Conservation (phyloP, 1,139 yeast species). For the Oligophagozyma castellii region DNA sequence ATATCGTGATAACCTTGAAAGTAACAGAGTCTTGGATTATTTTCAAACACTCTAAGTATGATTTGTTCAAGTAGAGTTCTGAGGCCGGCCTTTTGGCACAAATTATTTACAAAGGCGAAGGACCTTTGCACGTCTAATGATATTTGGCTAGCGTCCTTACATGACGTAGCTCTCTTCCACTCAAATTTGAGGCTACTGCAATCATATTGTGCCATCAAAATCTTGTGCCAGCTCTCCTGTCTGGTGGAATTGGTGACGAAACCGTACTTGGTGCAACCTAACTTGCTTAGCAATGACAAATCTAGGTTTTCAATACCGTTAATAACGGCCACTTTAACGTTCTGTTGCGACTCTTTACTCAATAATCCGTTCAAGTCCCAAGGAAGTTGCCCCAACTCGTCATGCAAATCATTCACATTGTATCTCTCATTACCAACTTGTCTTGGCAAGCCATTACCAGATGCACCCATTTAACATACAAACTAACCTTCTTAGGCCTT, state of each 20-base stretch:
- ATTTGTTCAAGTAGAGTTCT: conserved; percentile 34
- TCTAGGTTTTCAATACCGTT: neutral
- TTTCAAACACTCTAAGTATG: conserved; percentile 43
- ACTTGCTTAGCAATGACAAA: neutral
- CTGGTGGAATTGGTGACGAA: neutral
- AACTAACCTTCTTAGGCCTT: no score
- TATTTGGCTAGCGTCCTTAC: conserved; percentile 70
- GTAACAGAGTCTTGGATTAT: conserved; percentile 51
- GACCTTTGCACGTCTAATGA: conserved; percentile 64
- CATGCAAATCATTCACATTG: no score
- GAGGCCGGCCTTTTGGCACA: conserved; percentile 14
- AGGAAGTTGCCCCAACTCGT: no score
- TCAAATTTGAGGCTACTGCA: no score
- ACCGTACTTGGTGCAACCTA: neutral
- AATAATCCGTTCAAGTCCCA: no score
- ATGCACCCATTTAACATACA: no score
- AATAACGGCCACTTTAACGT: neutral
- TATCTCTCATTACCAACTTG: no score
- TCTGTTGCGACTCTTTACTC: no score
- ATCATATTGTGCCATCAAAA: neutral
- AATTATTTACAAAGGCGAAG: conserved; percentile 29
- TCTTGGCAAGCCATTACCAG: no score
- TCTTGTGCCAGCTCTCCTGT: neutral
- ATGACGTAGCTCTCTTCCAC: conserved; percentile 17
- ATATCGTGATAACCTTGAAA: conserved; percentile 93